Percentiles rank a stretch among this genome's conserved stretches.
These are phyloP conservation scores for Ceratocystis huliohia DNA, from an alignment of 2,329 filamentous ascomycete species.

Conservation along the genomic window DNA sequence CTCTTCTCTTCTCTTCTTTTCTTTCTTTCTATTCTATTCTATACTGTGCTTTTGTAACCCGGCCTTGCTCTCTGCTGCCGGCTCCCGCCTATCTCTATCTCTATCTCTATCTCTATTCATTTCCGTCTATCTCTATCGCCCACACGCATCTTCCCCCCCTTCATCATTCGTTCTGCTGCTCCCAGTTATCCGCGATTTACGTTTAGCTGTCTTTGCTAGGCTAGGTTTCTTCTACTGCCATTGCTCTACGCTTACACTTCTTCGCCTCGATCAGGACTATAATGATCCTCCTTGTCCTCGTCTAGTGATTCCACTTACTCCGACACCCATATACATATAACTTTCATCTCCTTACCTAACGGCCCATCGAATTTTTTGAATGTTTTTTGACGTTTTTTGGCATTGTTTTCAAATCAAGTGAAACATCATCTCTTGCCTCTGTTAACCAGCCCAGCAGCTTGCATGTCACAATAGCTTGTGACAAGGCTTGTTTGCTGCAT, in stretches of 20 bases:
- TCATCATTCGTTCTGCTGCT: background rate
- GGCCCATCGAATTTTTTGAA: background rate
- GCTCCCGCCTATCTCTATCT: background rate
- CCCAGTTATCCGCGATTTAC: background rate
- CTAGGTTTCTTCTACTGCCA: background rate
- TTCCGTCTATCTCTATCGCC: background rate
- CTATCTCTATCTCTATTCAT: background rate
- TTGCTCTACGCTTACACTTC: slow-evolving; percentile 7
- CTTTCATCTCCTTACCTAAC: too few relatives aligned
- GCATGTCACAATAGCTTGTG: slow-evolving; percentile 6
- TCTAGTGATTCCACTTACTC: slow-evolving; percentile 14
- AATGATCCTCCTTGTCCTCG: slow-evolving; percentile 15
- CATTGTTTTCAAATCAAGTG: background rate
- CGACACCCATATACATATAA: slow-evolving; percentile 9
- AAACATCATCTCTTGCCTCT: background rate
- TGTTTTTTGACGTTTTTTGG: background rate
- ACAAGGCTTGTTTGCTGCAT: background rate
- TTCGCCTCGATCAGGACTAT: background rate
- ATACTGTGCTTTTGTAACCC: background rate
- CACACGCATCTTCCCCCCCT: too few relatives aligned
- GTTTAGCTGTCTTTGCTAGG: background rate
- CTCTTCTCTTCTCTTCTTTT: background rate
- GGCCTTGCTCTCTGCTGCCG: background rate
- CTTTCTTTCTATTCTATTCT: background rate
- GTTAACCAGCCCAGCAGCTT: background rate